Conservation (phyloP, 2,329 filamentous ascomycete species). For the Endoconidiophora polonica region DNA sequence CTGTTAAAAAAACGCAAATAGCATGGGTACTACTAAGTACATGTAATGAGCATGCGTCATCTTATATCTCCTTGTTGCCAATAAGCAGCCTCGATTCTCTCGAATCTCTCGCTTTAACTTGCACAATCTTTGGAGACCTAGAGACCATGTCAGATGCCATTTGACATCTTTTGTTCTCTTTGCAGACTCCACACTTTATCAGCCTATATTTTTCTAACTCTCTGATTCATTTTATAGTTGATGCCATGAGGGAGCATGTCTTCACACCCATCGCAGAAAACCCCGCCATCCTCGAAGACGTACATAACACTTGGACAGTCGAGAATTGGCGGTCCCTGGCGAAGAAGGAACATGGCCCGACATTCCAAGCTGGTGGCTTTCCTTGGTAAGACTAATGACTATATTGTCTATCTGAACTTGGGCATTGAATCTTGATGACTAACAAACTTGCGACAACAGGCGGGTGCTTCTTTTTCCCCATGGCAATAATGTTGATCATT, state of each 20-base stretch:
- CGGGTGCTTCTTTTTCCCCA: slow-evolving; percentile 89
- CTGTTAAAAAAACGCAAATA: too few relatives aligned
- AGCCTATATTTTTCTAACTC: too few relatives aligned
- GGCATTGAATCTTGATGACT: background rate
- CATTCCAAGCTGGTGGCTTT: slow-evolving; percentile 70
- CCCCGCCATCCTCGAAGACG: slow-evolving; percentile 62
- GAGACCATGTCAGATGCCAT: too few relatives aligned
- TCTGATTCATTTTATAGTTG: slow-evolving; percentile 32
- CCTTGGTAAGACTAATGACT: slow-evolving; percentile 51
- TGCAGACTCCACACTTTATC: too few relatives aligned
- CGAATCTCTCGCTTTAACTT: too few relatives aligned
- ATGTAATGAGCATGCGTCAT: too few relatives aligned
- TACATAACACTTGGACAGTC: slow-evolving; percentile 71
- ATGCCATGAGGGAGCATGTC: slow-evolving; percentile 70
- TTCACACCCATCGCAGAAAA: slow-evolving; percentile 59
- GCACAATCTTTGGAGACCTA: too few relatives aligned
- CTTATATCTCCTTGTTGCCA: too few relatives aligned
- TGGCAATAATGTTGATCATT: slow-evolving; percentile 85
- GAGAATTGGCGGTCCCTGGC: slow-evolving; percentile 60
- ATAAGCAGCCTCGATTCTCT: too few relatives aligned
- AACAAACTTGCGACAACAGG: slow-evolving; percentile 31
- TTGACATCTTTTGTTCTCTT: too few relatives aligned
- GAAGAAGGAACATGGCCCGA: slow-evolving; percentile 72
- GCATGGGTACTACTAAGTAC: too few relatives aligned
- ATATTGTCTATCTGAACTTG: too few relatives aligned